Conservation (phyloP, 352 stramenopile species). For the Phytophthora pisi region DNA sequence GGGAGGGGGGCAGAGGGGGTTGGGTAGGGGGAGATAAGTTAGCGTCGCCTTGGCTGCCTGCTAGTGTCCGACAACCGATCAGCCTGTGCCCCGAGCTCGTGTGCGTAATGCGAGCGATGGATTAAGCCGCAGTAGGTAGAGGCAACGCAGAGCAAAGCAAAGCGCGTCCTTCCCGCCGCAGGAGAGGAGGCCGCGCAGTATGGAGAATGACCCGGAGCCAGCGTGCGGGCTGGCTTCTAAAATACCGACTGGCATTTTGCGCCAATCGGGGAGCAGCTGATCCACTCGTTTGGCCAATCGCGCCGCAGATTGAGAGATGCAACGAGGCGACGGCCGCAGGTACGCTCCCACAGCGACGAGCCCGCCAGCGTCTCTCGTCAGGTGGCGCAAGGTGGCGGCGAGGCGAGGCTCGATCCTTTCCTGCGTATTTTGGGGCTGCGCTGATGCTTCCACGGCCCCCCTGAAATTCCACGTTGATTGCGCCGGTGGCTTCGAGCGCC, state of each 20-base stretch:
- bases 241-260: slow-evolving; percentile 27
- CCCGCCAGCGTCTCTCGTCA: slow-evolving; percentile 18
- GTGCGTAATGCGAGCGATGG: too few relatives aligned
- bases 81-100: too few relatives aligned
- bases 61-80: too few relatives aligned
- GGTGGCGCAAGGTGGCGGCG: slow-evolving; percentile 30
- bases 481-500: neutral
- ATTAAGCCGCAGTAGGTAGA: too few relatives aligned
- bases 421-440: neutral
- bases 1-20: neutral
- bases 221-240: slow-evolving; percentile 32
- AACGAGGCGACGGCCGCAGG: slow-evolving; percentile 19
- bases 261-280: slow-evolving; percentile 14
- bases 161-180: slow-evolving; percentile 16
- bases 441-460: neutral
- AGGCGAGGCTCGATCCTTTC: slow-evolving; percentile 1
- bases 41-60: neutral
- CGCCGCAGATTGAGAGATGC: slow-evolving; percentile 4
- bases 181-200: slow-evolving; percentile 21
- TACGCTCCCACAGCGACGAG: slow-evolving; percentile 7
- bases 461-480: neutral
- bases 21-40: neutral
- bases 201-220: slow-evolving; percentile 35
- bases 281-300: slow-evolving; percentile 15
- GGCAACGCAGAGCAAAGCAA: slow-evolving; percentile 7